These are phyloP conservation scores for Mucor piriformis DNA, from an alignment of 371 early-diverging fungal genomes.

Conservation along the genomic window DNA sequence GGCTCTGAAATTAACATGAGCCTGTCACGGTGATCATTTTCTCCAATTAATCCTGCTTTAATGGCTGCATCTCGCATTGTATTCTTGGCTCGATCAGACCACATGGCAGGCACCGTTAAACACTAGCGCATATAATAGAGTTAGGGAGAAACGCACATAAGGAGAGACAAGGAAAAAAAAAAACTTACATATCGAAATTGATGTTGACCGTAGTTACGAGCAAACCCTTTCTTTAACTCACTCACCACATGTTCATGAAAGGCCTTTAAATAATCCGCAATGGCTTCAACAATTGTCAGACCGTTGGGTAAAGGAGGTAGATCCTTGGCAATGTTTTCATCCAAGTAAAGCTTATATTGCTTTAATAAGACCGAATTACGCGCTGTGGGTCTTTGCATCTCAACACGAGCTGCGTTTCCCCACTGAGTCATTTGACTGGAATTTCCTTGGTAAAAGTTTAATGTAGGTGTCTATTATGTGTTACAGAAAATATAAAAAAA, in stretches of 20 bases:
- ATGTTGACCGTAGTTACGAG: constrained; percentile 43
- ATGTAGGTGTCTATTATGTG: constrained; percentile 40
- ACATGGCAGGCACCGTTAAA: constrained; percentile 59
- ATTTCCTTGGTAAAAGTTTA: constrained; percentile 51
- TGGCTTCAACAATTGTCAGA: constrained; percentile 46
- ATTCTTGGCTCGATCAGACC: constrained; percentile 53
- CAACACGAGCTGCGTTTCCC: constrained; percentile 33
- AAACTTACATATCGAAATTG: constrained; percentile 43
- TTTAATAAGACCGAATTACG: constrained; percentile 42
- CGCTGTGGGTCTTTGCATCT: constrained; percentile 31
- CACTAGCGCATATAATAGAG: constrained; percentile 20
- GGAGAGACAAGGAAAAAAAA: neutral
- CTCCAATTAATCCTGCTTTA: constrained; percentile 44
- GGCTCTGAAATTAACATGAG: constrained; percentile 52
- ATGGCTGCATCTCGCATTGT: constrained; percentile 55
- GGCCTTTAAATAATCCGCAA: constrained; percentile 47
- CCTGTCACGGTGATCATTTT: constrained; percentile 45
- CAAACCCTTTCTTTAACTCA: constrained; percentile 48
- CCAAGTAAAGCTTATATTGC: constrained; percentile 53
- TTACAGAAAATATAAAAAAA: neutral
- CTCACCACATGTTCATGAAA: constrained; percentile 45
- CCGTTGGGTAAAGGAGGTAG: constrained; percentile 44
- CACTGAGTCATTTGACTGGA: constrained; percentile 50
- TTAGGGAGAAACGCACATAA: neutral
- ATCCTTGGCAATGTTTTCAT: constrained; percentile 42